These are phyloP conservation scores for Chiua virens DNA, from an alignment of 768 basidiomycete genomes.

Conservation along the genomic window DNA sequence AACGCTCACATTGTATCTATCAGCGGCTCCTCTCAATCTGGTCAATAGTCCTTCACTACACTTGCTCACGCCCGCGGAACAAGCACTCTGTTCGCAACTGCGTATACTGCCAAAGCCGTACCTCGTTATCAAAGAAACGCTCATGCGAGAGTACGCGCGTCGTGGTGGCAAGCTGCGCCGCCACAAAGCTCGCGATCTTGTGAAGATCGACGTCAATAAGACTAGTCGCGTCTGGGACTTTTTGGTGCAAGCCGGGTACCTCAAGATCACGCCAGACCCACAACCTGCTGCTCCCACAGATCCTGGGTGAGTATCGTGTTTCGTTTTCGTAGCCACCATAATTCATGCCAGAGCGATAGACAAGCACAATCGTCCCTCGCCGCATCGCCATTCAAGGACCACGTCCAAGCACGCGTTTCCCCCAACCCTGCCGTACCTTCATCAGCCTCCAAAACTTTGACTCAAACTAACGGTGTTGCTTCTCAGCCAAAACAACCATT, in stretches of 20 bases:
- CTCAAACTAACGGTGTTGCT: slow-evolving; percentile 16
- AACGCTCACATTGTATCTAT: neutral
- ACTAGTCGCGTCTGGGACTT: slow-evolving; percentile 93
- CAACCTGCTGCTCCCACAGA: slow-evolving; percentile 35
- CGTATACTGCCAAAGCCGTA: slow-evolving; percentile 95
- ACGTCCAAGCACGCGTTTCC: slow-evolving; percentile 11
- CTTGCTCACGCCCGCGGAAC: slow-evolving; percentile 85
- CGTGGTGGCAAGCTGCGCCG: slow-evolving; percentile 85
- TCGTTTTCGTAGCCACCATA: neutral
- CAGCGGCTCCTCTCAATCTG: slow-evolving; percentile 76
- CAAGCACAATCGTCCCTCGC: slow-evolving; percentile 14
- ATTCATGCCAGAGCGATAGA: slow-evolving; percentile 7
- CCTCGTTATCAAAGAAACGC: slow-evolving; percentile 91
- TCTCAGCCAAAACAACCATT: slow-evolving; percentile 18
- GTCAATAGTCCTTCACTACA: slow-evolving; percentile 89
- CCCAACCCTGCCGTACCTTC: slow-evolving; percentile 22
- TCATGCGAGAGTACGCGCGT: slow-evolving; percentile 90
- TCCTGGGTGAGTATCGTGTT: slow-evolving; percentile 31
- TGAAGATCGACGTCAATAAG: slow-evolving; percentile 93
- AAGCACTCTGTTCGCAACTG: slow-evolving; percentile 81
- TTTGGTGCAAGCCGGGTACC: slow-evolving; percentile 79
- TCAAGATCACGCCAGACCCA: slow-evolving; percentile 65
- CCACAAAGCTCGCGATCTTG: slow-evolving; percentile 84
- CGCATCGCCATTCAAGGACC: slow-evolving; percentile 29
- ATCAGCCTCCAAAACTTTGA: slow-evolving; percentile 4